These are phyloP conservation scores for Protomyces macrosporus DNA, from an alignment of 1,139 yeast species.

Conservation along the genomic window DNA sequence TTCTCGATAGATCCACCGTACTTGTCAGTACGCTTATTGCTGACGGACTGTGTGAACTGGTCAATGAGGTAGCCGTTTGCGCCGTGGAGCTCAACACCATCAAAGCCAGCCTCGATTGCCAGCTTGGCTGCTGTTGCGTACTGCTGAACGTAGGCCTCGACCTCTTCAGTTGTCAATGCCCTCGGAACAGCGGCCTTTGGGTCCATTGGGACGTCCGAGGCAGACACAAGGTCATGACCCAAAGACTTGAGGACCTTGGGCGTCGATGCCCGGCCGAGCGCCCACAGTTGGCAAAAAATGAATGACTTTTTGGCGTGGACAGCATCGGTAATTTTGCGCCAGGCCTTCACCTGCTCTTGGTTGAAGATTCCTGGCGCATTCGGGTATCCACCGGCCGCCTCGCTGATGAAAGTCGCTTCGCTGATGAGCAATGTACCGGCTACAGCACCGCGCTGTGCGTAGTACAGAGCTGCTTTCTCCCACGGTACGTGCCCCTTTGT, in stretches of 20 bases:
- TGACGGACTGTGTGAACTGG: slow-evolving; percentile 50
- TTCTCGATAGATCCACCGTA: slow-evolving; percentile 67
- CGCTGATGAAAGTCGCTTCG: slow-evolving; percentile 45
- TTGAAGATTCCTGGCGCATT: slow-evolving; percentile 54
- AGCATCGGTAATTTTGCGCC: slow-evolving; percentile 49
- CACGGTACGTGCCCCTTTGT: slow-evolving; percentile 31
- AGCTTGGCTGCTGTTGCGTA: slow-evolving; percentile 46
- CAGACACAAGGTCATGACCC: slow-evolving; percentile 35
- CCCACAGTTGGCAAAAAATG: slow-evolving; percentile 56
- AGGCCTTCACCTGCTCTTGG: slow-evolving; percentile 46
- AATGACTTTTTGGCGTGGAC: slow-evolving; percentile 54
- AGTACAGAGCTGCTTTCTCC: slow-evolving; percentile 49
- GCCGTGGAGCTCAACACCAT: slow-evolving; percentile 61
- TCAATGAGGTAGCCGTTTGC: slow-evolving; percentile 70
- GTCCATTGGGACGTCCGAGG: slow-evolving; percentile 37
- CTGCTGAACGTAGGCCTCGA: slow-evolving; percentile 42
- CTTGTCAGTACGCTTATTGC: slow-evolving; percentile 59
- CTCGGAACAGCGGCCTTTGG: slow-evolving; percentile 37
- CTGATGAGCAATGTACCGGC: slow-evolving; percentile 50
- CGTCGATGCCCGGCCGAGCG: slow-evolving; percentile 48
- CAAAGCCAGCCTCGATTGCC: slow-evolving; percentile 57
- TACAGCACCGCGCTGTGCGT: slow-evolving; percentile 48
- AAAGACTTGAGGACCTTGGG: slow-evolving; percentile 34
- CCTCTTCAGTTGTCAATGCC: slow-evolving; percentile 45
- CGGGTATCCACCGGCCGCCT: slow-evolving; percentile 43